Conservation (phyloP, 2,329 filamentous ascomycete species). For the Nemania abortiva region DNA sequence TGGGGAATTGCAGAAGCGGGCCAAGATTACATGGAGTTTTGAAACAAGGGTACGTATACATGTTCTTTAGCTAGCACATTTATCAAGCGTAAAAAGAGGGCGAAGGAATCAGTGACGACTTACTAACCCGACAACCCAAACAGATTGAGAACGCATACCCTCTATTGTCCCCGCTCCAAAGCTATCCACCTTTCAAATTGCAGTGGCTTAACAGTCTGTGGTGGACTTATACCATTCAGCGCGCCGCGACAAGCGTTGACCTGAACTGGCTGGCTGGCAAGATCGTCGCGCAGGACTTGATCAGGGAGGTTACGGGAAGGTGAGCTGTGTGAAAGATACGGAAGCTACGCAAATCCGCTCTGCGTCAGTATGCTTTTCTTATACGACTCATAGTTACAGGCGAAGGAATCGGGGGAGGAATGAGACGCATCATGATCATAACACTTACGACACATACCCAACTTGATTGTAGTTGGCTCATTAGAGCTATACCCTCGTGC, state of each 20-base stretch:
- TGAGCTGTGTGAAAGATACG: neutral
- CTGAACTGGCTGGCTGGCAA: constrained; percentile 46
- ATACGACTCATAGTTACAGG: neutral
- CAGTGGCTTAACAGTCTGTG: constrained; percentile 42
- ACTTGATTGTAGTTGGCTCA: neutral
- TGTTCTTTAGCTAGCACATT: neutral
- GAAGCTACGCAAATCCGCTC: neutral
- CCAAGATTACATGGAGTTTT: constrained; percentile 26
- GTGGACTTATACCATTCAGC: constrained; percentile 46
- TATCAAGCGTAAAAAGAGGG: neutral
- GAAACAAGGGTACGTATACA: constrained; percentile 20
- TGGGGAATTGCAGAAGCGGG: constrained; percentile 4
- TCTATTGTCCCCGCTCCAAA: constrained; percentile 28
- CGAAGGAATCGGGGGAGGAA: neutral
- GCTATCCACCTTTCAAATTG: constrained; percentile 41
- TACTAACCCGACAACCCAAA: constrained; percentile 25
- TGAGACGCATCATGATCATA: neutral
- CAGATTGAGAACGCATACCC: constrained; percentile 46
- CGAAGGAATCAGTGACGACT: neutral
- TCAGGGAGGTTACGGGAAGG: constrained; percentile 21
- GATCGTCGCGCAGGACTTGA: constrained; percentile 42
- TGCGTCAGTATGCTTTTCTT: neutral
- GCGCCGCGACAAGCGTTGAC: constrained; percentile 43
- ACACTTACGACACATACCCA: no score
- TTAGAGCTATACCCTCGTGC: neutral